These are phyloP conservation scores for Iris macrosiphon DNA, from an alignment of 106 monocot species.

Conservation along the genomic window DNA sequence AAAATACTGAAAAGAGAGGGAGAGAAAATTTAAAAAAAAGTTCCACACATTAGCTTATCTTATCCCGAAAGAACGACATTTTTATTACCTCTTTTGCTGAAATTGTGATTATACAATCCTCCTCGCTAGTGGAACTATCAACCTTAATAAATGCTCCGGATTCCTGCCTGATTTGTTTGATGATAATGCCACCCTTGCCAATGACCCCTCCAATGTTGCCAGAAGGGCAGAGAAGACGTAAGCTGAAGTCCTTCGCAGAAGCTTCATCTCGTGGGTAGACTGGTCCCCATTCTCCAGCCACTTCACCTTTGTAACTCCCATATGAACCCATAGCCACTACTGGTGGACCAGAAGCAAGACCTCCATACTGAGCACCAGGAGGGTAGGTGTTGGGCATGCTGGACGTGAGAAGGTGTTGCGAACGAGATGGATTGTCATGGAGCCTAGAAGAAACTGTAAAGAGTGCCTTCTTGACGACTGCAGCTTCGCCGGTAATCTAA, in stretches of 20 bases:
- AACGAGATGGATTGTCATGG: conserved; percentile 89
- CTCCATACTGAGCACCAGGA: conserved; percentile 34
- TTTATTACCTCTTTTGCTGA: conserved; percentile 63
- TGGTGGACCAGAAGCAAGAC: conserved; percentile 31
- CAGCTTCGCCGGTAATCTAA: conserved; percentile 76
- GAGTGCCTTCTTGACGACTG: conserved; percentile 81
- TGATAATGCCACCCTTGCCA: conserved; percentile 70
- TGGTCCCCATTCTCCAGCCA: conserved; percentile 62
- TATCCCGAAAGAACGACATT: no score
- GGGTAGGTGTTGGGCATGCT: conserved; percentile 25
- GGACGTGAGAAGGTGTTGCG: conserved; percentile 64
- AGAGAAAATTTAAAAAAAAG: neutral
- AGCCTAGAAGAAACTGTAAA: conserved; percentile 68
- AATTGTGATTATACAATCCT: conserved; percentile 69
- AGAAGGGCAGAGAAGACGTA: conserved; percentile 67
- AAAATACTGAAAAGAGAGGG: conserved; percentile 45
- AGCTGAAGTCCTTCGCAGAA: conserved; percentile 68
- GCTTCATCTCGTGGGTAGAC: conserved; percentile 71
- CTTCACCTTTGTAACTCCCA: conserved; percentile 72
- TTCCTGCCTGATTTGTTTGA: conserved; percentile 76
- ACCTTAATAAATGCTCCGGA: conserved; percentile 69
- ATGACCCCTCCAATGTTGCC: conserved; percentile 87
- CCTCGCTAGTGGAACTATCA: conserved; percentile 52
- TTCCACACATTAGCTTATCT: no score
- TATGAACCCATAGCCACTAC: conserved; percentile 50